A percentile compares a stretch with the other conserved stretches of the same genome.
Evolutionary conservation across 331 rosid genomes (phyloP).

Genomic region (Malus hybrid): DNA sequence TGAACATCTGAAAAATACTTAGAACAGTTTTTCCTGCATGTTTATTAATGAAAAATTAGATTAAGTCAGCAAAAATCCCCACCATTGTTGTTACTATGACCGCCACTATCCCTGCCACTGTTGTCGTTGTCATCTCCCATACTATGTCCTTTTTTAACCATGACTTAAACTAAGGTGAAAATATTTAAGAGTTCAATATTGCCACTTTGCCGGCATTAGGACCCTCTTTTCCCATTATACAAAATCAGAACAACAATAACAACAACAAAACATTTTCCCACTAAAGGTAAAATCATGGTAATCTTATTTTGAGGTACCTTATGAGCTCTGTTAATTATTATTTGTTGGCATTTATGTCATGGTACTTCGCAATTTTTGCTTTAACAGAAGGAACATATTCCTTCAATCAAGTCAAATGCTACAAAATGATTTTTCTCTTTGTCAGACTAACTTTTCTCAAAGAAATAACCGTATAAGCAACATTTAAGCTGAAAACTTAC

Average conservation of each 20-base stretch:
- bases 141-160: too few relatives aligned
- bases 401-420: conserved; percentile 78
- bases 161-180: not conserved
- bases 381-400: conserved; percentile 62
- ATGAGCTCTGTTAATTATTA: conserved; percentile 72
- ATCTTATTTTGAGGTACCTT: conserved; percentile 46
- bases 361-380: conserved; percentile 58
- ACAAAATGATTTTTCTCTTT: not conserved
- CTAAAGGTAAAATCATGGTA: not conserved
- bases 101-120: too few relatives aligned
- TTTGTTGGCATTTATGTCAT: conserved; percentile 79
- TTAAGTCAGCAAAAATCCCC: too few relatives aligned
- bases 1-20: too few relatives aligned
- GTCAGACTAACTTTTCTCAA: conserved; percentile 7
- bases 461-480: not conserved
- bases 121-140: too few relatives aligned
- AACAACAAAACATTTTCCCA: not conserved
- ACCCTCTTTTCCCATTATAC: not conserved
- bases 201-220: not conserved
- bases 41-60: too few relatives aligned
- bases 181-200: not conserved
- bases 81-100: too few relatives aligned
- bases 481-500: conserved; percentile 29
- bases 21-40: too few relatives aligned
- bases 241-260: not conserved